Evolutionary conservation across 2,329 filamentous ascomycete species (phyloP).

Genomic region (Fusarium stilboides): DNA sequence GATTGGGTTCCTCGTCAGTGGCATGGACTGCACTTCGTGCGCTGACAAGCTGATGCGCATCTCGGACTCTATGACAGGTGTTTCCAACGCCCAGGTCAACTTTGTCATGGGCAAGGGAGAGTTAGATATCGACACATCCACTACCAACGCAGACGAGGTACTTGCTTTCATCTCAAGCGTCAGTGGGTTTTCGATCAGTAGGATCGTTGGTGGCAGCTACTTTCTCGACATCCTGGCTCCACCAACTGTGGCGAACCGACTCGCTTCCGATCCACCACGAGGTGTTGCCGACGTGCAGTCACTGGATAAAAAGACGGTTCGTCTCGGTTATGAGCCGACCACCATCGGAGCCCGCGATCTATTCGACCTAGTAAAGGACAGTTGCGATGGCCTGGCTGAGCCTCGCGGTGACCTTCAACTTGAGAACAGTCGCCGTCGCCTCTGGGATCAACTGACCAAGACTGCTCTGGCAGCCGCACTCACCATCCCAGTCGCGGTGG

Average conservation of each 20-base stretch:
- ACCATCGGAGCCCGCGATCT: slow-evolving; percentile 53
- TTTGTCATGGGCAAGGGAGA: slow-evolving; percentile 58
- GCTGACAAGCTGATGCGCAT: slow-evolving; percentile 54
- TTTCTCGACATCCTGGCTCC: slow-evolving; percentile 2
- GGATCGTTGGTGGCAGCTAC: slow-evolving; percentile 10
- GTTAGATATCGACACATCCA: slow-evolving; percentile 49
- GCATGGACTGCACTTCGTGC: slow-evolving; percentile 58
- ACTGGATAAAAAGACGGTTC: slow-evolving; percentile 52
- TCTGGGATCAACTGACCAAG: slow-evolving; percentile 54
- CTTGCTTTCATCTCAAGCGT: slow-evolving; percentile 22
- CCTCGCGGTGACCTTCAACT: slow-evolving; percentile 53
- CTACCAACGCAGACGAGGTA: slow-evolving; percentile 45
- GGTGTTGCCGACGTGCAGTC: slow-evolving; percentile 20
- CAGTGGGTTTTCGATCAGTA: slow-evolving; percentile 52
- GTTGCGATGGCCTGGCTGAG: slow-evolving; percentile 50
- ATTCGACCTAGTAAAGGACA: slow-evolving; percentile 33
- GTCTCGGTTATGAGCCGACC: slow-evolving; percentile 55
- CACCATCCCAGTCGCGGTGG: slow-evolving; percentile 54
- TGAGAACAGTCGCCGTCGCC: slow-evolving; percentile 50
- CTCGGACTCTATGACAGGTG: slow-evolving; percentile 48
- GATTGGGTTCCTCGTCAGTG: slow-evolving; percentile 46
- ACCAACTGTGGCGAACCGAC: not conserved
- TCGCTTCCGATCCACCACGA: accelerated
- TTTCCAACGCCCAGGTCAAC: slow-evolving; percentile 55
- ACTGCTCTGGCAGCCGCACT: slow-evolving; percentile 50